These are phyloP conservation scores for Gaillardinia entomophila DNA, from an alignment of 805 yeast species.

Conservation along the genomic window DNA sequence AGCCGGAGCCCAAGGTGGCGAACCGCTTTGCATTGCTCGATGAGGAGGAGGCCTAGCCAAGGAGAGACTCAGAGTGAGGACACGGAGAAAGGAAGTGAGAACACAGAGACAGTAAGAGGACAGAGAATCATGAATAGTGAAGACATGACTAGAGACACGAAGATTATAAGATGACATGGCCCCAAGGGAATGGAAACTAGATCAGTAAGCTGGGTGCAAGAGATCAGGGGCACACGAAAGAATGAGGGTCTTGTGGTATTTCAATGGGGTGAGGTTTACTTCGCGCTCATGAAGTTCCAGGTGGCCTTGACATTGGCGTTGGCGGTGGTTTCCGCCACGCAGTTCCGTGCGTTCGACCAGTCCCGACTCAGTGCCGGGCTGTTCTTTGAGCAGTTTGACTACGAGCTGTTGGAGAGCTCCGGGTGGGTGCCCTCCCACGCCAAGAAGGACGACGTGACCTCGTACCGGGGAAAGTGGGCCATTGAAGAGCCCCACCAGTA, in stretches of 20 bases:
- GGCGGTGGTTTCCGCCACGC: not conserved
- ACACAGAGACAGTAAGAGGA: too few relatives aligned
- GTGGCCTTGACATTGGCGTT: not conserved
- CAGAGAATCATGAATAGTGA: too few relatives aligned
- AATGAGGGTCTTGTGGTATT: too few relatives aligned
- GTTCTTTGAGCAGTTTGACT: slow-evolving; percentile 60
- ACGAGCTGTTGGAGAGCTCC: slow-evolving; percentile 16
- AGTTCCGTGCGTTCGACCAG: slow-evolving; percentile 21
- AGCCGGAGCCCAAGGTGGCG: slow-evolving; percentile 1
- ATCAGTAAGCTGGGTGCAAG: too few relatives aligned
- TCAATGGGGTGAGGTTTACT: too few relatives aligned
- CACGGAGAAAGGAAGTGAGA: too few relatives aligned
- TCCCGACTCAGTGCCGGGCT: slow-evolving; percentile 34
- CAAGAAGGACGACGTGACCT: slow-evolving; percentile 42
- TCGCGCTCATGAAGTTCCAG: not conserved
- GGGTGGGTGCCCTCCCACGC: slow-evolving; percentile 51
- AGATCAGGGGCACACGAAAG: too few relatives aligned
- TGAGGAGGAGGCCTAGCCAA: slow-evolving; percentile 25
- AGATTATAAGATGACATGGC: too few relatives aligned
- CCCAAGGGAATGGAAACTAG: too few relatives aligned
- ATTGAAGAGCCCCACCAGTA: slow-evolving; percentile 48
- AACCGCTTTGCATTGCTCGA: slow-evolving; percentile 35
- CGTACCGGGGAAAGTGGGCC: slow-evolving; percentile 72
- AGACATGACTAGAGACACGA: too few relatives aligned
- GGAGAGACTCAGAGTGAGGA: not conserved